Percentiles rank a stretch among this genome's conserved stretches.
Evolutionary conservation across 495 filamentous ascomycete genomes (phyloP).

Genomic region (Zalerion maritima): DNA sequence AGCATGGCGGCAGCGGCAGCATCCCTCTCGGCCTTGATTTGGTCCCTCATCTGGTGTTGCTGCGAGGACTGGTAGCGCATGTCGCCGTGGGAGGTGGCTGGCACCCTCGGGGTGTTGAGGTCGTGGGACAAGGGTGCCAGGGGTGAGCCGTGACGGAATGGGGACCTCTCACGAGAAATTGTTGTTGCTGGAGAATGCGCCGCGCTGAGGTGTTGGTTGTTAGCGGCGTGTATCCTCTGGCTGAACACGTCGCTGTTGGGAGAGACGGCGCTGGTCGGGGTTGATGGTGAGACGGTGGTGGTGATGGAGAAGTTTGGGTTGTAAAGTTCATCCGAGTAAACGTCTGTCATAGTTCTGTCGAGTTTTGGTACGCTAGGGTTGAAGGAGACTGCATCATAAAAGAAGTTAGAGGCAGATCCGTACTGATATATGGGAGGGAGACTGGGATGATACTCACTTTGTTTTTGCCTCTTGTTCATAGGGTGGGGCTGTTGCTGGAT

Average conservation of each 20-base stretch:
- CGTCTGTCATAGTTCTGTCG: constrained; percentile 72
- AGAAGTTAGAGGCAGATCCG: constrained; percentile 38
- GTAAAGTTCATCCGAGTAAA: constrained; percentile 75
- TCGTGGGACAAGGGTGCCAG: constrained; percentile 38
- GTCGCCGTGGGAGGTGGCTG: constrained; percentile 19
- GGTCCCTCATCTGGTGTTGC: constrained; percentile 42
- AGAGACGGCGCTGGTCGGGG: constrained; percentile 32
- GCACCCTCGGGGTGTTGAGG: constrained; percentile 16
- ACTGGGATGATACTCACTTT: constrained; percentile 28
- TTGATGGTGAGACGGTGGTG: constrained; percentile 31
- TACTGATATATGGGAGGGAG: constrained; percentile 22
- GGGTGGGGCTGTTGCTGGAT: no score
- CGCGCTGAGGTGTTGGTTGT: constrained; percentile 53
- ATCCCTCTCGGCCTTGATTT: constrained; percentile 44
- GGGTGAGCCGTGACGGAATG: constrained; percentile 67
- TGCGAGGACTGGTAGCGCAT: constrained; percentile 40
- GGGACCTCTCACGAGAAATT: constrained; percentile 57
- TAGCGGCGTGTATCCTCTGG: constrained; percentile 64
- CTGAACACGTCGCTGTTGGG: constrained; percentile 51
- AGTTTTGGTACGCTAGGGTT: constrained; percentile 56
- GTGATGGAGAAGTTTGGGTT: constrained; percentile 47
- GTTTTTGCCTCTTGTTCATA: constrained; percentile 24
- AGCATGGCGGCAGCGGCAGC: no score
- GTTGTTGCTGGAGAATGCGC: constrained; percentile 30
- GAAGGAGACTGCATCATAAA: constrained; percentile 34